phyloP scores from a whole-genome alignment of 768 basidiomycete genomes.

The Tricholoma bakamatsutake region DNA sequence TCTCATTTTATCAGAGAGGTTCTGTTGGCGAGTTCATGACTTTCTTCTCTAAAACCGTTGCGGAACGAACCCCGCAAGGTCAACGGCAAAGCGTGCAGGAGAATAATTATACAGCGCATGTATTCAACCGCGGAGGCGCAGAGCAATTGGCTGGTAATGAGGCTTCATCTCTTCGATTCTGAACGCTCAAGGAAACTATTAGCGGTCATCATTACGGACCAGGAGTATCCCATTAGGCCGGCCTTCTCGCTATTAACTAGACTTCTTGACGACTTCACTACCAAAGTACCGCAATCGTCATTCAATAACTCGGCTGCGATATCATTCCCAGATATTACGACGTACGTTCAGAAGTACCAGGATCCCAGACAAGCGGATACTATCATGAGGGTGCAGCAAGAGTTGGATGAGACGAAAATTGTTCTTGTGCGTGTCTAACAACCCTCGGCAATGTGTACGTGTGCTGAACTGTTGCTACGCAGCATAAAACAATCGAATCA shows the following conservation, averaged over 20 bases:
- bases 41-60: slow-evolving; percentile 92
- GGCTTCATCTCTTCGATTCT: slow-evolving; percentile 1
- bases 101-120: slow-evolving; percentile 89
- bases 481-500: slow-evolving; percentile 99
- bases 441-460: not conserved
- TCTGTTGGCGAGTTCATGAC: slow-evolving; percentile 88
- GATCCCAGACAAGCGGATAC: slow-evolving; percentile 96
- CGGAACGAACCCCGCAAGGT: slow-evolving; percentile 79
- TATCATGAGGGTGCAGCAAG: slow-evolving; percentile 97
- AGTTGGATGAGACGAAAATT: slow-evolving; percentile 99
- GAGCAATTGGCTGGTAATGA: slow-evolving; percentile 73
- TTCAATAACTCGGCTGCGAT: slow-evolving; percentile 62
- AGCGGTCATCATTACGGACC: slow-evolving; percentile 92
- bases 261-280: slow-evolving; percentile 85
- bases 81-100: slow-evolving; percentile 94
- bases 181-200: slow-evolving; percentile 7
- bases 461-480: slow-evolving; percentile 2
- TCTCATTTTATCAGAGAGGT: slow-evolving; percentile 90
- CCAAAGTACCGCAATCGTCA: slow-evolving; percentile 68
- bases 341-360: slow-evolving; percentile 88
- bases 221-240: slow-evolving; percentile 94
- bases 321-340: slow-evolving; percentile 70
- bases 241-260: slow-evolving; percentile 95
- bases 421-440: slow-evolving; percentile 63
- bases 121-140: slow-evolving; percentile 85